phyloP scores from a whole-genome alignment of 2,329 filamentous ascomycete species.

The Curvularia spicifera region DNA sequence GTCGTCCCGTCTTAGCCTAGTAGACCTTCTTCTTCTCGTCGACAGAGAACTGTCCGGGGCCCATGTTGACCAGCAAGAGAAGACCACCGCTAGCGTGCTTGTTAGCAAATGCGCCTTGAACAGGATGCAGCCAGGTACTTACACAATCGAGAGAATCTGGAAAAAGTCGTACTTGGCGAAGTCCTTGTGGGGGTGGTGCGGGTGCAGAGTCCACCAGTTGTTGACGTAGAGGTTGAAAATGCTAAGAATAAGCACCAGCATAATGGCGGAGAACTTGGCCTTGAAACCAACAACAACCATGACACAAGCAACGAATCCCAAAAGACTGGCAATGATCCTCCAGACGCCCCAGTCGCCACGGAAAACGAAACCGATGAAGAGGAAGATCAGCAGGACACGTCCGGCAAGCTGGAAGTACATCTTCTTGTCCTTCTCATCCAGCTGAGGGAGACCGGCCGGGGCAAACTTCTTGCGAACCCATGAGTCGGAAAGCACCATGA shows the following conservation, averaged over 20 bases:
- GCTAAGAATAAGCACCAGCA: constrained; percentile 92
- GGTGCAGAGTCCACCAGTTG: constrained; percentile 99
- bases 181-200: constrained; percentile 98
- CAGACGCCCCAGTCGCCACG: constrained; percentile 91
- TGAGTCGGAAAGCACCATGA: constrained; percentile 98
- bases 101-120: constrained; percentile 24
- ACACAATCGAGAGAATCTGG: constrained; percentile 98
- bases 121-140: constrained; percentile 49
- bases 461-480: constrained; percentile 98
- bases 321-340: constrained; percentile 80
- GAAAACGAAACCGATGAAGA: constrained; percentile 97
- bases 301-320: constrained; percentile 89
- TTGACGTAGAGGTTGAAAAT: constrained; percentile 97
- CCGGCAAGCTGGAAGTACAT: constrained; percentile 99
- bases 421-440: constrained; percentile 99
- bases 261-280: constrained; percentile 97
- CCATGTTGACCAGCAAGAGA: constrained; percentile 96
- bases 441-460: constrained; percentile 87
- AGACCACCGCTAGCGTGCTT: constrained; percentile 72
- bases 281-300: constrained; percentile 99
- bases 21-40: constrained; percentile 99
- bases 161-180: constrained; percentile 99
- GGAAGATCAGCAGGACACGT: constrained; percentile 92
- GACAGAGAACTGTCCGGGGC: constrained; percentile 94
- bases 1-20: constrained; percentile 62